Evolutionary conservation across 164 flowering plant species (phyloP), one percentile per base, ranked within the genome.

Genomic region (Amborella trichopoda): DNA sequence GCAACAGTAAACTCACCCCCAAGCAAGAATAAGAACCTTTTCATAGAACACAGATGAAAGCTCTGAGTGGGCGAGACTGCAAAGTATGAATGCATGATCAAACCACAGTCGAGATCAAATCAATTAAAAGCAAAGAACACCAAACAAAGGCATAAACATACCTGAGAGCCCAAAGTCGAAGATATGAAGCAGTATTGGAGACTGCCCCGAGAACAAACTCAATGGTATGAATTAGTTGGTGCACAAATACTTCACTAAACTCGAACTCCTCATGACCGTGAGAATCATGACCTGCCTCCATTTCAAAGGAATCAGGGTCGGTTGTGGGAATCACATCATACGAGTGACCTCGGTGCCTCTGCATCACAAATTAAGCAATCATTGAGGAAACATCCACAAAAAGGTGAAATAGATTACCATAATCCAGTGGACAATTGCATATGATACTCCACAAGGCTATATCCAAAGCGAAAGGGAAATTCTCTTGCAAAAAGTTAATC

Each of bases 141-240:
- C 16, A 38, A 33, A 17, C 16, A 38, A 22, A 11, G 17, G 20
- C 41, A 10, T 3, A 6, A 17, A 36, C 36, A n/a, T 67, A 88
- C 99, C 99, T 88, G 59, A 88, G 82, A 26, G 99, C 96, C 99
- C 99, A 93, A 34, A 93, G 58, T 36, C 99, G 89, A 63, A 93
- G 95, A 58, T 91, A 91, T 0, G 99, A 93, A 57, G 99, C 99
- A 14, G 99, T 93, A 59, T 93, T 93, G 26, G 99, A 93, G 45
- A 93, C 89, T 50, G 99, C 86, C 37, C 96, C 99, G 44, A 93
- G 96, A 24, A 93, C 99, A 67, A 93, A 88, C 53, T 93, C 99
- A 26, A 93, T 93, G 6, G 99, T 84, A 62, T 93, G 99, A 10
- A 93, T 93, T 36, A 93, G 83, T 61, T 88, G 99, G 61, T 93